A percentile compares a stretch with the other conserved stretches of the same genome.
These are phyloP conservation scores for Podaxis carcinomalis DNA, from an alignment of 768 basidiomycete species.

Conservation along the genomic window DNA sequence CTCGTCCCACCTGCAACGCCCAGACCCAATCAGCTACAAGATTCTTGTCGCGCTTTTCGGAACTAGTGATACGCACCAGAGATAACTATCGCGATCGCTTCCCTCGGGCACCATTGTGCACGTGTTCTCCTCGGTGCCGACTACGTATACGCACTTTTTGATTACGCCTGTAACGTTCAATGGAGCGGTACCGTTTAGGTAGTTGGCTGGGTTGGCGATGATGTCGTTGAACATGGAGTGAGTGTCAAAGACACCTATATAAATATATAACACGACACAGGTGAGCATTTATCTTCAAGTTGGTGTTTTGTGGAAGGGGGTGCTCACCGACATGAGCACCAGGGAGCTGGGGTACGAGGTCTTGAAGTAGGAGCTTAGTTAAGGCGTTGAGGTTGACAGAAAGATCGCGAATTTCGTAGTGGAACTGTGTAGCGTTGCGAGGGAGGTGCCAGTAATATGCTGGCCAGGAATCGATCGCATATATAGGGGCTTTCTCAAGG, in stretches of 20 bases:
- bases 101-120: conserved; percentile 27
- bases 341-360: conserved; percentile 39
- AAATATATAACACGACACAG: neutral
- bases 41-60: neutral
- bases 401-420: conserved; percentile 48
- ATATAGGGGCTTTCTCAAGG: conserved; percentile 44
- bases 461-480: conserved; percentile 41
- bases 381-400: conserved; percentile 46
- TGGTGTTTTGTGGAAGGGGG: neutral
- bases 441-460: conserved; percentile 44
- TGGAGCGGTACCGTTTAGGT: conserved; percentile 63
- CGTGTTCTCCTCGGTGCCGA: conserved; percentile 18
- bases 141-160: conserved; percentile 40
- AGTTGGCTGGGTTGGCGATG: conserved; percentile 40
- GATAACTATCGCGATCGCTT: conserved; percentile 49
- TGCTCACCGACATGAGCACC: conserved; percentile 55
- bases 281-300: neutral
- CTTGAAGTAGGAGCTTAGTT: conserved; percentile 44
- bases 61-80: conserved; percentile 42
- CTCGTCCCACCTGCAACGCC: conserved; percentile 44
- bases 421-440: conserved; percentile 56
- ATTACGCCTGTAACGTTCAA: conserved; percentile 53
- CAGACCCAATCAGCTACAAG: neutral
- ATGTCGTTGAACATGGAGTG: conserved; percentile 61
- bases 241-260: conserved; percentile 54